Base-by-base conservation (phyloP, 106 monocot genomes). In the Allium sativum region DNA sequence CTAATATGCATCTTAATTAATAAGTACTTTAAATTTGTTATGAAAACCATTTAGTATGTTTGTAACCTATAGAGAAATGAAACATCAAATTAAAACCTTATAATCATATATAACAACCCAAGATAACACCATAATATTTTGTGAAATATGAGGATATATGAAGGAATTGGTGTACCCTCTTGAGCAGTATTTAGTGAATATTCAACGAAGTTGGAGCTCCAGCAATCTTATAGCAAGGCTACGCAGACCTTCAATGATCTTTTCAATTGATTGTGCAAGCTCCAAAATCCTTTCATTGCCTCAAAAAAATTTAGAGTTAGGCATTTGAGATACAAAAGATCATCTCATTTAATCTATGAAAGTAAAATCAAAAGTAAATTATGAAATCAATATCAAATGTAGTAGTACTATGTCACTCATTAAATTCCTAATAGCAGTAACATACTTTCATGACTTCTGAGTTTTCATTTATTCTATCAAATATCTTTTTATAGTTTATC, bases 241-340 rank as follows among this genome's bases (percentile, higher is more conserved):
- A 11, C 88, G 87, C 66, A 96, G 47, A 55, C 58, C 66, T 15
- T 85, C 87, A 42, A 96, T 82, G 67, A 84, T 58, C 70, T 81
- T 96, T 21, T 96, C 96, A 62, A 84, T 52, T 52, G 84, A 78
- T 60, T 88, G 61, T 31, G 77, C 67, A 65, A 96, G 77, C 58
- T 88, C 91, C 40, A 76, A 73, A 57, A 96, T 75, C 52, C 75
- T 61, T 96, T 96, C 75, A 75, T 76, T 15, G 87, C 96, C 91
- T 68, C 47, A 40, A 56, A 58, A 48, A 31, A 31, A 31, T 31
- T 31, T 31, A 31, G 21, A 48, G 13, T 22, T 62, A 62, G 22
- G 9, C 41, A 62, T 16, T 60, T 40, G 57, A 43, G 43, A 12
- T 44, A 60, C 1, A 20, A 44, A 19, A 47, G 18, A 62, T 44